These are phyloP conservation scores for Anthoceros angustus DNA, from an alignment of 225 moss, liverwort and hornwort species.

Conservation along the genomic window DNA sequence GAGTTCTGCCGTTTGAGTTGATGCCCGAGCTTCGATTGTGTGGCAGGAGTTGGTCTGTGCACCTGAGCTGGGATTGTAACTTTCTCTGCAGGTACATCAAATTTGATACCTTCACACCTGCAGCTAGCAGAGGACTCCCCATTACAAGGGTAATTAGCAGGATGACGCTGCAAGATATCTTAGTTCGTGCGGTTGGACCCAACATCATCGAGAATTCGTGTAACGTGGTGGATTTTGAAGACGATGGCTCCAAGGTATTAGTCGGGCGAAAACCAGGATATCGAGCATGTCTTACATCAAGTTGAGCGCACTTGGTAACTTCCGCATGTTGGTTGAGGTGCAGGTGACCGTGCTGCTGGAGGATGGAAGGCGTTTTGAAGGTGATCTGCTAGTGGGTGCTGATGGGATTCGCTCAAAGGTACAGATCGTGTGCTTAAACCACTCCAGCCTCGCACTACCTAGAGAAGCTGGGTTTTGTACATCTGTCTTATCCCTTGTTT, in stretches of 20 bases:
- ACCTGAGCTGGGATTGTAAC: neutral
- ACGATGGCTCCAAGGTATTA: slow-evolving; percentile 43
- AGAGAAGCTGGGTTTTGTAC: neutral
- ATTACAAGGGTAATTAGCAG: slow-evolving; percentile 96
- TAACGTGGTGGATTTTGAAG: slow-evolving; percentile 77
- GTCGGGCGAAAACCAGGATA: too few relatives aligned
- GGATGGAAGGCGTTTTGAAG: slow-evolving; percentile 70
- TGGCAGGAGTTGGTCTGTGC: neutral
- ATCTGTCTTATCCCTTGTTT: neutral
- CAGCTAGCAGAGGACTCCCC: slow-evolving; percentile 73
- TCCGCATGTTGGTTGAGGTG: neutral
- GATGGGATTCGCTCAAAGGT: slow-evolving; percentile 88
- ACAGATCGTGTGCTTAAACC: too few relatives aligned
- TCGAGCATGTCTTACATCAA: too few relatives aligned
- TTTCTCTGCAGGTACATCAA: slow-evolving; percentile 47
- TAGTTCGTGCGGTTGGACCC: slow-evolving; percentile 45
- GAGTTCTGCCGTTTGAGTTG: too few relatives aligned
- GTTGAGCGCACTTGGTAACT: neutral
- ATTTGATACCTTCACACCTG: slow-evolving; percentile 92
- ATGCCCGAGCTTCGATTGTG: too few relatives aligned
- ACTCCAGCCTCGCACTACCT: too few relatives aligned
- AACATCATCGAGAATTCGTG: slow-evolving; percentile 53
- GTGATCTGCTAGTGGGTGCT: slow-evolving; percentile 77
- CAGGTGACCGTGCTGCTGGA: slow-evolving; percentile 66
- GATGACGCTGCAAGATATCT: slow-evolving; percentile 71